Percentiles rank a stretch among this genome's conserved stretches.
Conservation (phyloP, 345 rosid species). For the Barbarea vulgaris region DNA sequence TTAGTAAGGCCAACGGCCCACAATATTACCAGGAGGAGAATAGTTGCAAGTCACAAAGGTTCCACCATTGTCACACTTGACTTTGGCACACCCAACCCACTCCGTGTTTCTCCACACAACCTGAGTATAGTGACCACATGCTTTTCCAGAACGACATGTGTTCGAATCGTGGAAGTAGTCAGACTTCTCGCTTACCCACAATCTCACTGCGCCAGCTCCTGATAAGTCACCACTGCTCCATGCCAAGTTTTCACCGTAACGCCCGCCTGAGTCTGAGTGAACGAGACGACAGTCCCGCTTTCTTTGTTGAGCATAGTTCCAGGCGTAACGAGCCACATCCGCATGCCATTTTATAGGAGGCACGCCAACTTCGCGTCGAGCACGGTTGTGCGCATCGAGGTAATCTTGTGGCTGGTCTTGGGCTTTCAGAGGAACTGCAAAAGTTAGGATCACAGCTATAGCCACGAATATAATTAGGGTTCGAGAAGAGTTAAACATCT, state of each 20-base stretch:
- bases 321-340: conserved; percentile 41
- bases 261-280: conserved; percentile 38
- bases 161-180: conserved; percentile 14
- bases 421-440: conserved; percentile 30
- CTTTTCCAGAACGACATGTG: conserved; percentile 10
- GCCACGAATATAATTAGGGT: neutral
- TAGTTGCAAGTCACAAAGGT: conserved; percentile 61
- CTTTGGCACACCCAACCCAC: conserved; percentile 65
- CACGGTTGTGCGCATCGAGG: conserved; percentile 31
- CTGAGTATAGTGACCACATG: conserved; percentile 50
- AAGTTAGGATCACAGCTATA: conserved; percentile 10
- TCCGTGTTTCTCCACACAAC: conserved; percentile 61
- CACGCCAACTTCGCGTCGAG: conserved; percentile 32
- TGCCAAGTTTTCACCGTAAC: conserved; percentile 48
- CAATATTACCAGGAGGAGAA: conserved; percentile 51
- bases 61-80: conserved; percentile 55
- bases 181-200: conserved; percentile 38
- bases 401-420: conserved; percentile 36
- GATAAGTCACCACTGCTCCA: conserved; percentile 31
- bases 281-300: conserved; percentile 38
- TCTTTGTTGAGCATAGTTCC: conserved; percentile 10
- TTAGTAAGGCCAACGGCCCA: conserved; percentile 49
- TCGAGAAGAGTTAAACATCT: conserved; percentile 21
- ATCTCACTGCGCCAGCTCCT: conserved; percentile 33
- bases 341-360: conserved; percentile 44